Percentiles rank a stretch among this genome's conserved stretches.
Conservation (phyloP, 129 eudicot genomes). For the Flaveria ramosissima region DNA sequence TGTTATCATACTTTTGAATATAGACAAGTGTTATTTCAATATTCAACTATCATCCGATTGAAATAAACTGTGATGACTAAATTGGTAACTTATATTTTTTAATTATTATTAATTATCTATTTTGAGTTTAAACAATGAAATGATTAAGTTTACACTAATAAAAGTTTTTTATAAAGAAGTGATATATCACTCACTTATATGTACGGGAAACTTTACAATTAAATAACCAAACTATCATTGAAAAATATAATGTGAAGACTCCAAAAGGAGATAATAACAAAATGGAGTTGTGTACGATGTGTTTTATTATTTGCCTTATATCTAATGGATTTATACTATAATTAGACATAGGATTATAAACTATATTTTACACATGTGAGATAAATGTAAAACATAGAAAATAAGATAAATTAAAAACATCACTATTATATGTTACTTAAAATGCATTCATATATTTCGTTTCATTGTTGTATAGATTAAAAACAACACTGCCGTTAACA, state of each 20-base stretch:
- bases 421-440: too few relatives aligned
- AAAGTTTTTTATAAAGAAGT: not conserved
- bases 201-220: not conserved
- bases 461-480: too few relatives aligned
- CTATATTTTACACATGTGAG: too few relatives aligned
- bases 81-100: not conserved
- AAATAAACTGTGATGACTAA: not conserved
- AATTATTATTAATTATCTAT: not conserved
- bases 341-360: not conserved
- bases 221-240: not conserved
- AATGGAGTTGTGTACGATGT: not conserved
- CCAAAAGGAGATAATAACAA: not conserved
- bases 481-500: too few relatives aligned
- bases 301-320: too few relatives aligned
- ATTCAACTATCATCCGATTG: not conserved
- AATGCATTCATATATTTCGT: too few relatives aligned
- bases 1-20: not conserved
- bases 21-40: not conserved
- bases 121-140: not conserved
- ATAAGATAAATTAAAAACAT: too few relatives aligned
- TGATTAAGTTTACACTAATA: not conserved
- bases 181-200: too few relatives aligned
- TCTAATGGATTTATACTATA: too few relatives aligned
- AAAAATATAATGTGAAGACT: not conserved
- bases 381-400: too few relatives aligned